Evolutionary conservation across 2,329 filamentous ascomycete genomes (phyloP), one percentile per base, ranked within the genome.

Genomic region (Aureobasidium zeae): DNA sequence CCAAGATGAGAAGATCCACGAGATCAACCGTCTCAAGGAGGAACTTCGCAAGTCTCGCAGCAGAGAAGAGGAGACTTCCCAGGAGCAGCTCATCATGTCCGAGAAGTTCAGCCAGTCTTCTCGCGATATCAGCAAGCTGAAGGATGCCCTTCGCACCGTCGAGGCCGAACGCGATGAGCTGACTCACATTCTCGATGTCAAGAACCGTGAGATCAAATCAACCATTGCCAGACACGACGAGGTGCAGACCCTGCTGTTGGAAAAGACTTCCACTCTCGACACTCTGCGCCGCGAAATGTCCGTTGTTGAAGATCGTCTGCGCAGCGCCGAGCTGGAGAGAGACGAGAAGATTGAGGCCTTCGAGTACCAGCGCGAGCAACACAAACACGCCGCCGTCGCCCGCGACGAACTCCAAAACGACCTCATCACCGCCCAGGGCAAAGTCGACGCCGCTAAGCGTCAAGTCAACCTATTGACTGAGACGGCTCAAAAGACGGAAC

Each of bases 81-180:
- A 48, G 11, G 57, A 58, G 44, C 47, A 57, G 9, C 35, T 48
- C 7, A 49, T 51, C 16, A 26, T 52, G 17, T 55, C 48, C 21
- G 55, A 57, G 16, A 54, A 52, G 29, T 53, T 52, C 37, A 51
- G 53, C 34, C 48, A 51, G 19, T 22, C 53, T 26, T 49, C 51
- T 34, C 51, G 55, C 7, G 57, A 59, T 31, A 39, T 52, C 38
- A 52, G 48, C 25, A 49, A 53, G 38, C 34, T 51, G 31, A 55
- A 53, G 31, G 54, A 58, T 20, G 51, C 39, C 15, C 46, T 58
- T 19, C 50, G 50, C 19, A 47, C 47, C n/a, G 46, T 54, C 26
- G 56, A 59, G 44, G 39, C 44, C 8, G 57, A 59, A 47, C 53
- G 55, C 22, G 55, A 58, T 38, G 57, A 59, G 24, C 55, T 56